phyloP scores from a whole-genome alignment of 768 basidiomycete genomes.

The Boletus barrowsii region DNA sequence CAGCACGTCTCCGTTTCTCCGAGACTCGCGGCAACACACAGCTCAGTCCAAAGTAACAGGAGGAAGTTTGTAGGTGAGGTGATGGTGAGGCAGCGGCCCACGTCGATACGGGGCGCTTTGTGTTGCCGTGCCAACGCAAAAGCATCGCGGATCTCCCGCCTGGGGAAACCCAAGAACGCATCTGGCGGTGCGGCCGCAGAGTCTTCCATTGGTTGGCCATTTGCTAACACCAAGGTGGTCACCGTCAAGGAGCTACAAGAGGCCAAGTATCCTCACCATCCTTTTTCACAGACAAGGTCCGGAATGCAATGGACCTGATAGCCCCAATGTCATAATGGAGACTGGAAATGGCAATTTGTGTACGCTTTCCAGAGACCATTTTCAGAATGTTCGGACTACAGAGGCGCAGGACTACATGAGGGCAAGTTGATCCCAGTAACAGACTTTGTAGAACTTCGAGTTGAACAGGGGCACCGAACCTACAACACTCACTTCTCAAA shows the following conservation, averaged over 20 bases:
- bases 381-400: slow-evolving; percentile 57
- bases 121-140: slow-evolving; percentile 56
- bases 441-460: slow-evolving; percentile 66
- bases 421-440: slow-evolving; percentile 61
- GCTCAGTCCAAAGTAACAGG: slow-evolving; percentile 64
- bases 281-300: slow-evolving; percentile 36
- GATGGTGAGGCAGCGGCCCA: slow-evolving; percentile 62
- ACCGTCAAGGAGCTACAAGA: background rate
- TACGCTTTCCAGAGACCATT: slow-evolving; percentile 39
- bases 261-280: slow-evolving; percentile 32
- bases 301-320: slow-evolving; percentile 37
- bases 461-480: slow-evolving; percentile 47
- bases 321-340: slow-evolving; percentile 37
- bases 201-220: slow-evolving; percentile 16
- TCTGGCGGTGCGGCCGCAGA: slow-evolving; percentile 26
- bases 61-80: slow-evolving; percentile 61
- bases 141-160: slow-evolving; percentile 53
- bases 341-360: slow-evolving; percentile 29
- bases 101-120: slow-evolving; percentile 62
- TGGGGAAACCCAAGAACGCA: slow-evolving; percentile 52
- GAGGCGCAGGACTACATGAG: slow-evolving; percentile 60
- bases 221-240: slow-evolving; percentile 11
- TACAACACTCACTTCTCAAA: slow-evolving; percentile 20
- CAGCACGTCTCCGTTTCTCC: slow-evolving; percentile 62
- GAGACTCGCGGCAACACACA: slow-evolving; percentile 48